Evolutionary conservation across 148 eudicot genomes (phyloP).

Genomic region (Rhododendron simsii): DNA sequence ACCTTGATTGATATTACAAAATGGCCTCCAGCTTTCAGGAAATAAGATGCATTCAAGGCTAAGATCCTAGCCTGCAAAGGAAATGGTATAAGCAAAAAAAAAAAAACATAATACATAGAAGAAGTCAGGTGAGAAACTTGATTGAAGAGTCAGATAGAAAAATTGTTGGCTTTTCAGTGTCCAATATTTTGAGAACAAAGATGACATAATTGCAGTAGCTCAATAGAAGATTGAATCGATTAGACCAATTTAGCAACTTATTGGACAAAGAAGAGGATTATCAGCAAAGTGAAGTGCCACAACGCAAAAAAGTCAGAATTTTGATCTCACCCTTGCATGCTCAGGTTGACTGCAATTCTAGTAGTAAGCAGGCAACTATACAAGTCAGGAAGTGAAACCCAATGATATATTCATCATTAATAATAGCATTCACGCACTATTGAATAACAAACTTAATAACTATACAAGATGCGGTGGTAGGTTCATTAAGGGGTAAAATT

Average conservation of each 20-base stretch:
- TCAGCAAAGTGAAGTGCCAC: neutral
- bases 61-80: conserved; percentile 53
- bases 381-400: neutral
- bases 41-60: conserved; percentile 20
- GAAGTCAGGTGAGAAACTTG: neutral
- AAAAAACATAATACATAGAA: neutral
- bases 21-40: conserved; percentile 26
- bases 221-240: neutral
- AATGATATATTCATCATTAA: neutral
- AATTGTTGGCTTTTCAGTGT: neutral
- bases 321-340: neutral
- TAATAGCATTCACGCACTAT: neutral
- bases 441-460: too few relatives aligned
- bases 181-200: neutral
- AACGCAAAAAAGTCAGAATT: neutral
- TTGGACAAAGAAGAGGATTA: neutral
- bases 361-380: neutral
- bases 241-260: neutral
- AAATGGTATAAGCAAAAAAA: neutral
- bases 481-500: neutral
- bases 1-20: conserved; percentile 89
- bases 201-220: neutral
- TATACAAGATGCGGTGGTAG: neutral
- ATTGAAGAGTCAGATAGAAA: neutral
- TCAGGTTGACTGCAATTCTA: neutral